These are phyloP conservation scores for Diaporthe helianthi DNA, from an alignment of 2,329 filamentous ascomycete genomes.

Conservation along the genomic window DNA sequence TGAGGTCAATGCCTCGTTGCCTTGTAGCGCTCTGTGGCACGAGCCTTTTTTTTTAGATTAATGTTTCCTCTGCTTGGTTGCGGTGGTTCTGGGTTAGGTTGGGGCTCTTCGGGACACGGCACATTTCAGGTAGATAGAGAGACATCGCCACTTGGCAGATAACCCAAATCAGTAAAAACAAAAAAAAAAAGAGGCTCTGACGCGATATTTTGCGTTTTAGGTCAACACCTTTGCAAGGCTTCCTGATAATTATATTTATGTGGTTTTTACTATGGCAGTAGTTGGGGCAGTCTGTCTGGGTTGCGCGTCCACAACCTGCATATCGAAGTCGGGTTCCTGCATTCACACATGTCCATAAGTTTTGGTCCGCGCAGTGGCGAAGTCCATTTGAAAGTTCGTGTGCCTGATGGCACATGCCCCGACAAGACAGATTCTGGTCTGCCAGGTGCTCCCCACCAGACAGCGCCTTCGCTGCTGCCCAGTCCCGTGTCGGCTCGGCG, in stretches of 20 bases:
- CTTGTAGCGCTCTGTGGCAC: conserved; percentile 16
- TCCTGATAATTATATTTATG: conserved; percentile 9
- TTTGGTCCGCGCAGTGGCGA: background rate
- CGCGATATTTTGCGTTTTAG: conserved; percentile 8
- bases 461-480: background rate
- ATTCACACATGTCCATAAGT: background rate
- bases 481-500: background rate
- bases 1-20: conserved; percentile 35
- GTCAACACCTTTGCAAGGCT: background rate
- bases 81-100: conserved; percentile 26
- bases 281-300: background rate
- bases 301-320: background rate
- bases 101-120: conserved; percentile 32
- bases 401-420: background rate
- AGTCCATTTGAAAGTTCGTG: background rate
- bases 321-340: background rate
- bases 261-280: background rate
- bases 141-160: conserved; percentile 31
- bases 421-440: background rate
- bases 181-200: conserved; percentile 16
- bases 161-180: conserved; percentile 26
- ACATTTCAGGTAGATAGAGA: conserved; percentile 31
- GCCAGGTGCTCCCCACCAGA: background rate
- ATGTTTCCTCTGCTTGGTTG: conserved; percentile 24
- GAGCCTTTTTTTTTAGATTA: conserved; percentile 30